Evolutionary conservation across 352 stramenopile genomes (phyloP).

Genomic region (Globisporangium paroecandrum): DNA sequence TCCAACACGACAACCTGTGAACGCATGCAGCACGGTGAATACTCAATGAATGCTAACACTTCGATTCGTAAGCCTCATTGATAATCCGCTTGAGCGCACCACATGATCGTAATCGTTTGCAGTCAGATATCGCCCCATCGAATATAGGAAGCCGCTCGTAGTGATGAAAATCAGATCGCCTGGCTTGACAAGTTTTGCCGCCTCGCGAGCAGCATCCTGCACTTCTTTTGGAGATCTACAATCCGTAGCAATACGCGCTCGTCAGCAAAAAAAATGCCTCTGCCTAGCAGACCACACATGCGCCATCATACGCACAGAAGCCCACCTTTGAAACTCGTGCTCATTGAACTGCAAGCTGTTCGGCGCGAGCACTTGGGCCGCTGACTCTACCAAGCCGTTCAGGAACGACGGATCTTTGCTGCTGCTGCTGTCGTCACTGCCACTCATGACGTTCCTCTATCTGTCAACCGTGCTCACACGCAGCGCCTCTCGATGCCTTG

Average conservation of each 20-base stretch:
- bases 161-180: conserved; percentile 82
- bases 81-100: conserved; percentile 18
- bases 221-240: conserved; percentile 53
- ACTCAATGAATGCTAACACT: not conserved
- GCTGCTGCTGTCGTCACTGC: not conserved
- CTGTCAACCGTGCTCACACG: not conserved
- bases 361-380: conserved; percentile 51
- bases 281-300: not conserved
- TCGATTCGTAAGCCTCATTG: not conserved
- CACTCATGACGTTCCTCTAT: not conserved
- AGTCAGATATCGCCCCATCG: conserved; percentile 51
- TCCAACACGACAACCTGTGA: conserved; percentile 62
- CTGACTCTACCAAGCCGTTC: conserved; percentile 34
- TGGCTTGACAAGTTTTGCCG: conserved; percentile 57
- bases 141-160: conserved; percentile 68
- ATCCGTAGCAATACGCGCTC: not conserved
- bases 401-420: conserved; percentile 20
- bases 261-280: not conserved
- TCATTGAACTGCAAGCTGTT: conserved; percentile 78
- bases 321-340: conserved; percentile 68
- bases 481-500: not conserved
- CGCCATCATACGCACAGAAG: not conserved
- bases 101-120: conserved; percentile 77
- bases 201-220: conserved; percentile 53
- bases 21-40: not conserved